These are phyloP conservation scores for Nephelium lappaceum DNA, from an alignment of 345 rosid genomes.

Conservation along the genomic window DNA sequence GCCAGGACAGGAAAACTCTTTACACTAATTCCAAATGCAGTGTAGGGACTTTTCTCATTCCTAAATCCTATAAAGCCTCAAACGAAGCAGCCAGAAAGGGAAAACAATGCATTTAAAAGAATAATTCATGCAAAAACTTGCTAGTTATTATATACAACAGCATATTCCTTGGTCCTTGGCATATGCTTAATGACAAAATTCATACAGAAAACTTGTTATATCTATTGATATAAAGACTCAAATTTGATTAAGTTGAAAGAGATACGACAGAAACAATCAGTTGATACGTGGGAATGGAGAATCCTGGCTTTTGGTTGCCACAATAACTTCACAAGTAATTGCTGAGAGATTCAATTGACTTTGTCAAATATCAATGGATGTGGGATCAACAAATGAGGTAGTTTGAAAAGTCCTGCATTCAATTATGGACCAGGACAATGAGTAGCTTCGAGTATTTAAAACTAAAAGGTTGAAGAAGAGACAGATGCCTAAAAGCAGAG, in stretches of 20 bases:
- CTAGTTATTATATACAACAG: too few species aligned
- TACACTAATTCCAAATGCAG: too few species aligned
- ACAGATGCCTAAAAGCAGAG: neutral
- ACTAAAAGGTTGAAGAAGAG: conserved; percentile 9
- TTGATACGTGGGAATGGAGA: neutral
- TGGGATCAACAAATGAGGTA: neutral
- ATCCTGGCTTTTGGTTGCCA: neutral
- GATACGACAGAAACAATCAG: neutral
- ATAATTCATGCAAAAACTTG: too few species aligned
- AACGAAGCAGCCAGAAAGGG: too few species aligned
- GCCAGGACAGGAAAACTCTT: too few species aligned
- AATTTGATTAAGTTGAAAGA: neutral
- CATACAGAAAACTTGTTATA: too few species aligned
- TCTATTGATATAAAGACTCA: neutral
- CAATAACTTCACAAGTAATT: neutral
- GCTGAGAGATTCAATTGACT: neutral
- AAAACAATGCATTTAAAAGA: too few species aligned
- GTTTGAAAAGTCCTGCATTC: neutral
- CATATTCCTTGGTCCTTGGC: too few species aligned
- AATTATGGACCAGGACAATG: neutral
- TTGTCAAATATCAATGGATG: neutral
- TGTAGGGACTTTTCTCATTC: too few species aligned
- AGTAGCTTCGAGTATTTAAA: conserved; percentile 11
- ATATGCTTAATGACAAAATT: too few species aligned
- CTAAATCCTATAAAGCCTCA: too few species aligned